Evolutionary conservation across 805 yeast genomes (phyloP).

Genomic region (Wickerhamomyces pijperi): DNA sequence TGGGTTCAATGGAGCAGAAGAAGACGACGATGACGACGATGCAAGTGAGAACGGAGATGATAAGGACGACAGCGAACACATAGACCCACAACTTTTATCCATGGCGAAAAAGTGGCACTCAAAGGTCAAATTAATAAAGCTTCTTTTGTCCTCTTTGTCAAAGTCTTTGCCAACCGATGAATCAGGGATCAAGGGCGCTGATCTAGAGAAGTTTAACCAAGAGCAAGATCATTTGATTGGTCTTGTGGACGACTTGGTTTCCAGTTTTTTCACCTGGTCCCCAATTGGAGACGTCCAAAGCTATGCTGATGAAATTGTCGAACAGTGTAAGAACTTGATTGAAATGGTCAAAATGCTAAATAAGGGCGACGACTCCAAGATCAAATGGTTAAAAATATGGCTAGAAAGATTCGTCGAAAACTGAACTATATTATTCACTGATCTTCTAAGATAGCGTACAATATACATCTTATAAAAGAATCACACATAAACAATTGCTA

Average conservation of each 20-base stretch:
- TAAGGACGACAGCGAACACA: conserved; percentile 6
- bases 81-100: conserved; percentile 24
- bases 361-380: conserved; percentile 36
- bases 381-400: conserved; percentile 52
- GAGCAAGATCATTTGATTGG: conserved; percentile 32
- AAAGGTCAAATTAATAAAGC: conserved; percentile 44
- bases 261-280: conserved; percentile 36
- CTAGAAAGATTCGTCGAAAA: conserved; percentile 25
- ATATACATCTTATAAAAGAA: no score
- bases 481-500: no score
- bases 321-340: conserved; percentile 10
- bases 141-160: conserved; percentile 44
- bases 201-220: conserved; percentile 35
- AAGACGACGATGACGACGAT: conserved; percentile 21
- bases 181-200: conserved; percentile 25
- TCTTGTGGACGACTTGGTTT: conserved; percentile 46
- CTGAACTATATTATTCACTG: neutral
- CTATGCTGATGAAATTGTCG: conserved; percentile 22
- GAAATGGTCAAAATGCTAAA: conserved; percentile 31
- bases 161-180: conserved; percentile 40
- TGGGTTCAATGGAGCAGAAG: conserved; percentile 26
- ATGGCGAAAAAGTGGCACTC: conserved; percentile 38
- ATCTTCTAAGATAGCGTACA: no score
- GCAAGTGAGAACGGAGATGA: conserved; percentile 13
- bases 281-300: conserved; percentile 16